These are phyloP conservation scores for Eucalyptus erythrocorys DNA, from an alignment of 345 rosid genomes.

Conservation along the genomic window DNA sequence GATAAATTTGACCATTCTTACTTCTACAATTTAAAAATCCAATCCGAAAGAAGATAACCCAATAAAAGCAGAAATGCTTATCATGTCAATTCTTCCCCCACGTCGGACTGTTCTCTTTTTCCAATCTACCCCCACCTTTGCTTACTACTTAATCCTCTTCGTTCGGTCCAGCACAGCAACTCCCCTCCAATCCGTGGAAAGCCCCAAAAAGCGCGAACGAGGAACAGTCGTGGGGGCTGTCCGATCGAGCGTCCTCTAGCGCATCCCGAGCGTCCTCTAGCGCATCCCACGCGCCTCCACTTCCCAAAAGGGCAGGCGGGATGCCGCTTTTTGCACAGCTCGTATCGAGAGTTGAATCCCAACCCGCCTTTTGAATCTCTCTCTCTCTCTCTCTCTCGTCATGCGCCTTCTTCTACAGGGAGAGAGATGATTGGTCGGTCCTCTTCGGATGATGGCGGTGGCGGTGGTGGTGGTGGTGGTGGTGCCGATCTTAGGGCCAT, in stretches of 20 bases:
- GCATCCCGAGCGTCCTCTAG: background rate
- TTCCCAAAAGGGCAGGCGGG: background rate
- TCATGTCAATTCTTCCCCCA: background rate
- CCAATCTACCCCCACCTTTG: background rate
- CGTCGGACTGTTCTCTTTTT: too few relatives aligned
- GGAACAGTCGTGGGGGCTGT: background rate
- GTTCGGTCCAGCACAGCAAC: background rate
- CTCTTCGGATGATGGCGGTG: background rate
- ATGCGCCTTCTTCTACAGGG: background rate
- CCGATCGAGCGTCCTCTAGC: background rate
- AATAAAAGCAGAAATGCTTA: background rate
- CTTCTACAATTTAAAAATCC: background rate
- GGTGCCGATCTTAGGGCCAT: background rate
- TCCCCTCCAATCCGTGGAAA: background rate
- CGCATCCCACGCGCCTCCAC: background rate
- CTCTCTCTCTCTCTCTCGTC: background rate
- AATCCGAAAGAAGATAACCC: background rate
- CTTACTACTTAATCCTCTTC: background rate
- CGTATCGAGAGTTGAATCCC: background rate
- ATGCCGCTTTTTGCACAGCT: background rate
- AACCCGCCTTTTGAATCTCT: background rate
- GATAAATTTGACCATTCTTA: background rate
- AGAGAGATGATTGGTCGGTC: background rate
- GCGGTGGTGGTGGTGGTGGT: background rate
- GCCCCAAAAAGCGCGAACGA: background rate